A percentile compares a stretch with the other conserved stretches of the same genome.
Evolutionary conservation across 176 grass and related monocot genomes (phyloP).

Genomic region (Cenchrus americanus): DNA sequence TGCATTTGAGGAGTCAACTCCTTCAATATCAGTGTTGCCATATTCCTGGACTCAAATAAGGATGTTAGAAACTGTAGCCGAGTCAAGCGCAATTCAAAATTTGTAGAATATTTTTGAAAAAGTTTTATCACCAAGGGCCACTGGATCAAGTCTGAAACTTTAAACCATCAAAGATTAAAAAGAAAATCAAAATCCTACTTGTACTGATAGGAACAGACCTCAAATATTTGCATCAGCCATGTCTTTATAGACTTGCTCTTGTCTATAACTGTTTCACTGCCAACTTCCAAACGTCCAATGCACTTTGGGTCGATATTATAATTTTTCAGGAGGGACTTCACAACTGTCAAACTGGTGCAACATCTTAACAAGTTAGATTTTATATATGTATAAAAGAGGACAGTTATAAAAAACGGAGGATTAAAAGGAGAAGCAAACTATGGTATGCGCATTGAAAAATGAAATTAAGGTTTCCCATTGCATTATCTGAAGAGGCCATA

Average conservation of each 20-base stretch:
- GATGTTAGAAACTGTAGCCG: neutral
- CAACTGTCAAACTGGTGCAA: constrained; percentile 79
- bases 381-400: too few relatives aligned
- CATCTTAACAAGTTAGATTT: constrained; percentile 24
- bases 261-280: constrained; percentile 97
- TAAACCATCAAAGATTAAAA: neutral
- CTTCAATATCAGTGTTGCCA: constrained; percentile 95
- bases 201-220: constrained; percentile 55
- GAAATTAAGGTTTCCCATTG: neutral
- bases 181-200: neutral
- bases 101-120: neutral
- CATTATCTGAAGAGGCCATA: neutral
- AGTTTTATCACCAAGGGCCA: neutral
- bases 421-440: neutral
- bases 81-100: neutral
- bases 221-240: constrained; percentile 99
- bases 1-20: constrained; percentile 89
- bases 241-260: constrained; percentile 99
- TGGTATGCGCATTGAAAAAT: neutral
- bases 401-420: neutral
- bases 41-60: constrained; percentile 59
- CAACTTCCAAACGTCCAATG: constrained; percentile 95
- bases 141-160: neutral
- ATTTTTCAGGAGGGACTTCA: constrained; percentile 81
- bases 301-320: constrained; percentile 79